A percentile compares a stretch with the other conserved stretches of the same genome.
phyloP scores from a whole-genome alignment of 148 eudicot genomes.

The Silene latifolia region DNA sequence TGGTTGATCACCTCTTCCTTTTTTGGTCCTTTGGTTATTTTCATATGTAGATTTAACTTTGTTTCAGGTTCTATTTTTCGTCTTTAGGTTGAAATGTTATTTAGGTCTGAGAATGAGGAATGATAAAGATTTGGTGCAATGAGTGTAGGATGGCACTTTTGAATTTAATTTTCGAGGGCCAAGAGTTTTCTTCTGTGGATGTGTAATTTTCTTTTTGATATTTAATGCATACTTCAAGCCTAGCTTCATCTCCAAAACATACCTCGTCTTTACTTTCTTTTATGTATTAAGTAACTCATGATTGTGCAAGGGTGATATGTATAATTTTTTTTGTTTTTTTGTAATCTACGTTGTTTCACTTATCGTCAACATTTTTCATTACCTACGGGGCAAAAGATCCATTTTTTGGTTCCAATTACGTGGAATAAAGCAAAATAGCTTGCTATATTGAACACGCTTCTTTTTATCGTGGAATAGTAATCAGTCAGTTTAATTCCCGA shows the following conservation, averaged over 20 bases:
- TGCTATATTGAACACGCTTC: not conserved
- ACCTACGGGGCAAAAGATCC: not conserved
- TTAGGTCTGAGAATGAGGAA: not conserved
- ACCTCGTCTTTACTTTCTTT: not conserved
- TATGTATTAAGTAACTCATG: not conserved
- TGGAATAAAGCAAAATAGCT: not conserved
- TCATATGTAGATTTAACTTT: not conserved
- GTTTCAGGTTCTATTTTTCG: not conserved
- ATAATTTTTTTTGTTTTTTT: too few species aligned
- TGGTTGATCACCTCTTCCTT: not conserved
- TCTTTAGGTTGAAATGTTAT: not conserved
- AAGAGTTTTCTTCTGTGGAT: not conserved
- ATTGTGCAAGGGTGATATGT: not conserved
- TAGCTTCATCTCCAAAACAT: not conserved
- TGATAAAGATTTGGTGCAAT: not conserved
- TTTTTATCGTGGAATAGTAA: not conserved
- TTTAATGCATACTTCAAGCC: not conserved
- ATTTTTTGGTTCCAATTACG: not conserved
- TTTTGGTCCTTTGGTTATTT: not conserved
- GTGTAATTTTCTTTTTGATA: not conserved
- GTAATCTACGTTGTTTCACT: not conserved
- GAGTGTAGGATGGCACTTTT: not conserved
- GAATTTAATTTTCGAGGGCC: not conserved
- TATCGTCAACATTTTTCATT: not conserved
- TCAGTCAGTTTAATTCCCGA: not conserved